These are phyloP conservation scores for Tricholoma sp. DNA, from an alignment of 768 basidiomycete genomes.

Conservation along the genomic window DNA sequence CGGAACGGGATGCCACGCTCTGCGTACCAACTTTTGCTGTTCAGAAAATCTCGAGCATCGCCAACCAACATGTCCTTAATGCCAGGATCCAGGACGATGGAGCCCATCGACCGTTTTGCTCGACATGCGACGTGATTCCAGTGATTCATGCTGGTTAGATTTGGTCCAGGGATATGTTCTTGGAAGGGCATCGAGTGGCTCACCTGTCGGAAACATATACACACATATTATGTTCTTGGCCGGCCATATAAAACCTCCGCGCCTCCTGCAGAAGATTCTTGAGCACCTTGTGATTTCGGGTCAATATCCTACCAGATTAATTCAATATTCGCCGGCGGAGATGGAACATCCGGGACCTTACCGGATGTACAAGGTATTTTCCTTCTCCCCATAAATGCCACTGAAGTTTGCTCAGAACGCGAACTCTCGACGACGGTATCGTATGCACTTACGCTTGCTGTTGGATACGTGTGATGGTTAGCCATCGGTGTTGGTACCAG, in stretches of 20 bases:
- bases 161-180: neutral
- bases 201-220: conserved; percentile 40
- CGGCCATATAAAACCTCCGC: conserved; percentile 29
- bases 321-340: neutral
- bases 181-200: neutral
- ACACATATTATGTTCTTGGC: conserved; percentile 34
- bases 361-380: conserved; percentile 15
- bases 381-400: conserved; percentile 9
- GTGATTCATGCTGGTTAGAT: conserved; percentile 18
- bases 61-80: conserved; percentile 50
- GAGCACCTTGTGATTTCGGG: conserved; percentile 32
- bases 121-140: conserved; percentile 51
- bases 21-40: conserved; percentile 53
- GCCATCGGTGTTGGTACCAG: conserved; percentile 29
- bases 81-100: conserved; percentile 57
- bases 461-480: conserved; percentile 17
- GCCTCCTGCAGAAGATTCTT: conserved; percentile 40
- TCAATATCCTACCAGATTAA: conserved; percentile 31
- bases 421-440: neutral
- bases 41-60: conserved; percentile 58
- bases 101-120: conserved; percentile 48
- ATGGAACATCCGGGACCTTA: neutral
- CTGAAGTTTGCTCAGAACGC: neutral
- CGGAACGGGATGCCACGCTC: conserved; percentile 66
- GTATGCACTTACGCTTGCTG: conserved; percentile 3